A percentile compares a stretch with the other conserved stretches of the same genome.
Conservation (phyloP, 192 early-diverging fungal species). For the Chytriomyces confervae region DNA sequence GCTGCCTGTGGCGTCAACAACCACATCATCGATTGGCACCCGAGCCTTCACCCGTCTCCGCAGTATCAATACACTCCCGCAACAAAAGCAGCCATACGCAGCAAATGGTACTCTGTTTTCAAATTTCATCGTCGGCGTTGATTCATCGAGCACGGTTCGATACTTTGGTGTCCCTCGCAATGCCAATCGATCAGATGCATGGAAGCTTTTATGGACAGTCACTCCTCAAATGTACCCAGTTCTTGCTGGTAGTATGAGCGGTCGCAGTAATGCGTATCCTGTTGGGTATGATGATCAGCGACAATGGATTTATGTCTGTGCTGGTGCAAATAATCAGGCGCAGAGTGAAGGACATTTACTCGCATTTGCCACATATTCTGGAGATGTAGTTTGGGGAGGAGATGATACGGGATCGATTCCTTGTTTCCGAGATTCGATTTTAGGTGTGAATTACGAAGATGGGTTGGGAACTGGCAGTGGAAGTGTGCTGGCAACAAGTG, state of each 20-base stretch:
- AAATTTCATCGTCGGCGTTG: conserved; percentile 1
- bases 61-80: background rate
- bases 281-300: conserved; percentile 7
- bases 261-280: background rate
- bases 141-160: background rate
- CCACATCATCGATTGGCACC: background rate
- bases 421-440: conserved; percentile 1
- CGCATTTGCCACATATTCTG: conserved; percentile 3
- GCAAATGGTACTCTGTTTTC: background rate
- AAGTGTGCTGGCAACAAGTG: conserved; percentile 2
- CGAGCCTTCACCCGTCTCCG: background rate
- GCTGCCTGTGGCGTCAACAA: background rate
- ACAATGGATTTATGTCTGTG: conserved; percentile 27
- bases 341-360: conserved; percentile 10
- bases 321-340: background rate
- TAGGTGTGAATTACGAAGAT: background rate
- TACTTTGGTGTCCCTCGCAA: conserved; percentile 10
- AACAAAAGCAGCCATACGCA: background rate
- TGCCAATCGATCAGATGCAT: background rate
- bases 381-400: conserved; percentile 22
- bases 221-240: background rate
- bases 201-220: background rate
- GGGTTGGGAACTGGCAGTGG: background rate
- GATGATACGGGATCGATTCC: conserved; percentile 19
- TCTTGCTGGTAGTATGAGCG: background rate